Evolutionary conservation across 768 basidiomycete species (phyloP), one percentile per base, ranked within the genome.

Genomic region (Hebeloma cylindrosporum): DNA sequence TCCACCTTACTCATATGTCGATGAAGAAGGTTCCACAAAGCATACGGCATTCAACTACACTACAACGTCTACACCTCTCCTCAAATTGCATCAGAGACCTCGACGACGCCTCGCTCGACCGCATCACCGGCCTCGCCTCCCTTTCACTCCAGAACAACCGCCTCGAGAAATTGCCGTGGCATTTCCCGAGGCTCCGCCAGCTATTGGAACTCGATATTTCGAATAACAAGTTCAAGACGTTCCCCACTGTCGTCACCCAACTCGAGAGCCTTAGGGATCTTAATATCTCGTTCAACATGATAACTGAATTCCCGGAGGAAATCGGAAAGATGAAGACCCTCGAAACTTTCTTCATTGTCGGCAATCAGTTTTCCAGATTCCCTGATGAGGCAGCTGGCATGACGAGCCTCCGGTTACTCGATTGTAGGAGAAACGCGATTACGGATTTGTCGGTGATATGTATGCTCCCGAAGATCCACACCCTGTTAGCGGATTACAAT

Each of bases 241-340:
- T 98, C 39, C 95, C 95, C 0, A 52, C 70, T 0, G 87, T 87
- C 26, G 77, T 99, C 20, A 82, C 79, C 62, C 72, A 84, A 48
- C 79, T 98, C 58, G 65, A 71, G 4, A 75, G 69, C n/a, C 78
- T 99, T 14, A 69, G 77, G 27, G 90, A 94, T 55, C 81, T 99
- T 14, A 94, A 98, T 57, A 73, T 96, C 28, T 98, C 96, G 0
- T 97, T 97, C 74, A 99, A 99, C 70, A 80, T 76, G 62, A 83
- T 98, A 46, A 73, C 78, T 0, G 79, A 83, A 37, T 75, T 98
- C 1, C 93, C 94, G 0, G 81, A 87, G 26, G 80, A 85, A 31
- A 81, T 98, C 31, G 88, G 87, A 1, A 67, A 77, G 25, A 72
- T 98, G 40, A 63, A 62, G 20, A 71, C 76, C 3, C 76, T 98